These are phyloP conservation scores for Aspergillus floridensis DNA, from an alignment of 2,329 filamentous ascomycete species.

Conservation along the genomic window DNA sequence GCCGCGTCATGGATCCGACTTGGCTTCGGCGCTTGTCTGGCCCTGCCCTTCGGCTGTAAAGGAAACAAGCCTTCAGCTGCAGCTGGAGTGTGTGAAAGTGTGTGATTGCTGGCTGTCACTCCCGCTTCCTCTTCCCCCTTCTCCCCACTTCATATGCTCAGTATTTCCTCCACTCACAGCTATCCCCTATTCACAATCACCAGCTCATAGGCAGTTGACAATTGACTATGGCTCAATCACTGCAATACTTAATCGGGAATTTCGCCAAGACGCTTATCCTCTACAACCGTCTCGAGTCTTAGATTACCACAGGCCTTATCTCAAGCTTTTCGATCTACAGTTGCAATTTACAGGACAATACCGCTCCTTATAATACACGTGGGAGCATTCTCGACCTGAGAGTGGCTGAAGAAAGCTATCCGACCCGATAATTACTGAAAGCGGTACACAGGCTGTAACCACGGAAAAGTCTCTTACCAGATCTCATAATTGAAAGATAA, in stretches of 20 bases:
- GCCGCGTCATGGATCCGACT: slow-evolving; percentile 6
- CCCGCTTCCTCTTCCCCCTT: neutral
- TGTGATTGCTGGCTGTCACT: neutral
- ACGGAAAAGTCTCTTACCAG: neutral
- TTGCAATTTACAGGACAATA: neutral
- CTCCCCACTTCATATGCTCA: neutral
- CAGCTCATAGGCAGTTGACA: neutral
- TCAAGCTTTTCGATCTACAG: neutral
- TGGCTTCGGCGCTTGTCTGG: slow-evolving; percentile 3
- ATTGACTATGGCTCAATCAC: neutral
- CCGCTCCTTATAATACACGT: neutral
- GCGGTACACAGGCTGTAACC: neutral
- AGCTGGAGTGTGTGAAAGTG: neutral
- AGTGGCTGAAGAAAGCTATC: neutral
- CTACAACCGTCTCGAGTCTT: too few relatives aligned
- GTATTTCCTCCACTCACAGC: too few relatives aligned
- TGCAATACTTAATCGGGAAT: too few relatives aligned
- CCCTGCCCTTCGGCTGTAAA: neutral
- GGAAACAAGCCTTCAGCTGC: neutral
- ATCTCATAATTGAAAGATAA: neutral
- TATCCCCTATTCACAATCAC: too few relatives aligned
- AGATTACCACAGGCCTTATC: neutral
- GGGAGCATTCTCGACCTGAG: neutral
- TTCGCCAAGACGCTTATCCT: too few relatives aligned
- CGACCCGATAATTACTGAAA: neutral